Evolutionary conservation across 768 basidiomycete genomes (phyloP), one percentile per base, ranked within the genome.

Genomic region (Dendrothele bispora): DNA sequence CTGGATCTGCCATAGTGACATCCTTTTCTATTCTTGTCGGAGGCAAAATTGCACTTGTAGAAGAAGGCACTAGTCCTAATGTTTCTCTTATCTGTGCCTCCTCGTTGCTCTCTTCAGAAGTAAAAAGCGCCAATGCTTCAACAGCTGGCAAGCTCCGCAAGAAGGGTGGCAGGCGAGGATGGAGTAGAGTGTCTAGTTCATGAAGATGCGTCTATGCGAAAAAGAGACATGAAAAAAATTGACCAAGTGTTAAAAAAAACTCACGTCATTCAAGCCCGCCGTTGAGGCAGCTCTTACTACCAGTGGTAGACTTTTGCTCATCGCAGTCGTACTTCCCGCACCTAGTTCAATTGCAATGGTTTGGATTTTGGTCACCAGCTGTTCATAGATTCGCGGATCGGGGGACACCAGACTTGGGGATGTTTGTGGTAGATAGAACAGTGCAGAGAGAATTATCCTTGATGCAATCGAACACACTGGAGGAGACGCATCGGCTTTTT

Each of bases 131-230:
- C 14, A 90, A 60, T 1, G 73, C 63, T 52, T 86, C 86, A 10
- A 86, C 60, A 25, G 77, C 71, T 14, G 88, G 87, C 48, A 87
- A 62, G 3, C 84, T 73, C 37, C 85, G 81, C 44, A 90, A 71
- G 11, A 89, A 65, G 7, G 90, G 86, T 7, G 91, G 91, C 4
- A 88, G 72, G 18, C 89, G 84, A 38, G 91, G 90, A 56, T 93
- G 91, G 10, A 94, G 60, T 20, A 91, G 66, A 22, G 84, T 61
- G 48, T 88, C 87, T 39, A 87, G 58, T 28, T 67, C 66, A 18
- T 58, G 37, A 18, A 30, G 32, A 21, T 34, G 36, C 17, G 20
- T 32, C 49, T 43, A 46, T 10, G 14, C 36, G 21, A n/a, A n/a
- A 8, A 3, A 22, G 15, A 26, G 20, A 17, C 6, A 37, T 18